Conservation (phyloP, 1,284 basidiomycete species). For the Rhodotorula sp. region DNA sequence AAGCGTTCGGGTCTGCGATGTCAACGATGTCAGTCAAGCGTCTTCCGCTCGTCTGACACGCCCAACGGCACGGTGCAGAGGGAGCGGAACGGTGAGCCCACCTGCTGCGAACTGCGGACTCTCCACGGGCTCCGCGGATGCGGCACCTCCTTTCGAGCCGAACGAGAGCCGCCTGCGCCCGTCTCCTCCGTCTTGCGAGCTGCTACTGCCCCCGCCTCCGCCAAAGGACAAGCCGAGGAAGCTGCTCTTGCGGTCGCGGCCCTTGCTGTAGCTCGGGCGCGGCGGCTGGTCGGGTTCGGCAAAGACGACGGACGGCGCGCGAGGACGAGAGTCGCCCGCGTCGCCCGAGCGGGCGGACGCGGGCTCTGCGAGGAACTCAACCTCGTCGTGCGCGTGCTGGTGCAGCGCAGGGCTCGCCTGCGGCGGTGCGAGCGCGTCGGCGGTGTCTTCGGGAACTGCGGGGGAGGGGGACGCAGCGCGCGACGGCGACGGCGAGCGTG, state of each 20-base stretch:
- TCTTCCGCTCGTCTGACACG: neutral
- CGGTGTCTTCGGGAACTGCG: neutral
- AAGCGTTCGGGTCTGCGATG: neutral
- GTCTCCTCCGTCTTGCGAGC: neutral
- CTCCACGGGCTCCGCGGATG: neutral
- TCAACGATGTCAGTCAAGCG: neutral
- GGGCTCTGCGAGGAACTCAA: conserved; percentile 6
- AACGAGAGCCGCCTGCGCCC: conserved; percentile 6
- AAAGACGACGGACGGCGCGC: conserved; percentile 1
- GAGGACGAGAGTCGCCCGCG: neutral
- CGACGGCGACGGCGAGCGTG: too few relatives aligned
- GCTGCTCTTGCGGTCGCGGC: conserved; percentile 24
- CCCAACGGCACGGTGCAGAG: neutral
- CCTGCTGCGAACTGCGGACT: neutral
- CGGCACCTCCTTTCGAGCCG: neutral
- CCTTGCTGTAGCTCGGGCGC: neutral
- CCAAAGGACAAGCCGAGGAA: conserved; percentile 26
- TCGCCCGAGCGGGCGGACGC: neutral
- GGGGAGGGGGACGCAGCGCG: too few relatives aligned
- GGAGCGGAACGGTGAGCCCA: neutral
- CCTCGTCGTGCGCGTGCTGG: neutral
- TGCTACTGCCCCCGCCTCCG: neutral
- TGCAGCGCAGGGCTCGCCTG: neutral
- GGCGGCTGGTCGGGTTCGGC: conserved; percentile 6
- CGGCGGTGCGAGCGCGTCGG: conserved; percentile 9